Conservation (phyloP, 306 rosid species). For the Prunus armeniaca region DNA sequence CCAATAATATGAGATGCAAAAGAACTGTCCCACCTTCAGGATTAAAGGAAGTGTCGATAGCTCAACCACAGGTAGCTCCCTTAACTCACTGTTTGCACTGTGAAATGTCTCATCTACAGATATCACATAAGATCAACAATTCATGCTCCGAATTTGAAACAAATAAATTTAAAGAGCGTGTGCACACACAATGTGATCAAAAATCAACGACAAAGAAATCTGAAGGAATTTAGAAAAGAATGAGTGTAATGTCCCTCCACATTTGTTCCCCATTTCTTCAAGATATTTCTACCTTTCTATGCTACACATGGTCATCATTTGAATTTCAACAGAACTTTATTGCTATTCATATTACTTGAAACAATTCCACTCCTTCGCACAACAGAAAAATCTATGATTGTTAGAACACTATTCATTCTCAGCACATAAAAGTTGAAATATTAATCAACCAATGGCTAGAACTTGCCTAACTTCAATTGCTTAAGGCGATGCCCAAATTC, state of each 20-base stretch:
- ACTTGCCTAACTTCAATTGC: background rate
- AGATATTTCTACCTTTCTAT: background rate
- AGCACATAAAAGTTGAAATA: background rate
- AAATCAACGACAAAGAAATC: background rate
- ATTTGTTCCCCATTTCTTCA: background rate
- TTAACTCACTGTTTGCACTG: constrained; percentile 68
- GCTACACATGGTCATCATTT: background rate
- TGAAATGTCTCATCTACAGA: constrained; percentile 73
- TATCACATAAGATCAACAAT: constrained; percentile 13
- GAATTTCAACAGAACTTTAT: background rate
- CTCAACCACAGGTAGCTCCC: constrained; percentile 87
- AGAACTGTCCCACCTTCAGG: constrained; percentile 68
- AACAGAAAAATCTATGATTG: background rate
- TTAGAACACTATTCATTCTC: background rate
- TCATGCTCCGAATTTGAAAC: background rate
- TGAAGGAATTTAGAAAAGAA: background rate
- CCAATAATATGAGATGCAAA: background rate
- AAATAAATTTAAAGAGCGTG: background rate
- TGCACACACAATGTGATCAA: background rate
- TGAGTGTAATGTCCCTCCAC: background rate
- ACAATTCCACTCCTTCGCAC: background rate
- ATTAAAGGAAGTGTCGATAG: constrained; percentile 79
- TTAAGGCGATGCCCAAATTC: background rate
- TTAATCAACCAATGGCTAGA: background rate
- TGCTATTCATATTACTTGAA: background rate